Conservation (phyloP, 1,139 yeast genomes). For the Zygosaccharomyces sapae region DNA sequence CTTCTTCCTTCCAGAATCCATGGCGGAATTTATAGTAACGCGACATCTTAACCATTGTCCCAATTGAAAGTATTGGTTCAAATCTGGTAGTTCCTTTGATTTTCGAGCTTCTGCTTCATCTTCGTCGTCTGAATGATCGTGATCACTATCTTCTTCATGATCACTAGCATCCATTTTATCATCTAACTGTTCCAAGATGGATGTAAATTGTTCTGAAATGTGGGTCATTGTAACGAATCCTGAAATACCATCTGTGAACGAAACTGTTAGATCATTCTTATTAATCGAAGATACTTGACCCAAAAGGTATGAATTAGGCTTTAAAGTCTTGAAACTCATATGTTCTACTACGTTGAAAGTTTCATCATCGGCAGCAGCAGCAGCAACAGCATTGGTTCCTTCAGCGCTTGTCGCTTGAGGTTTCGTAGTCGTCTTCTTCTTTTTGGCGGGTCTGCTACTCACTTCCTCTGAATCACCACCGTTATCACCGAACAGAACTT, state of each 20-base stretch:
- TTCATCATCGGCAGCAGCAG: conserved; percentile 24
- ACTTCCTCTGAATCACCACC: conserved; percentile 30
- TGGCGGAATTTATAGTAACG: conserved; percentile 49
- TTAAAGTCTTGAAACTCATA: conserved; percentile 55
- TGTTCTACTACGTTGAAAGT: conserved; percentile 49
- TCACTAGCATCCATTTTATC: conserved; percentile 41
- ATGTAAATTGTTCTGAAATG: conserved; percentile 61
- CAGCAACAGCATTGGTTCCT: conserved; percentile 3
- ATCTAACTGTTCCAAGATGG: conserved; percentile 51
- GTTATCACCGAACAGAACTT: conserved; percentile 62
- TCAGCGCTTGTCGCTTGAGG: conserved; percentile 8
- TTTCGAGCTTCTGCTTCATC: conserved; percentile 30
- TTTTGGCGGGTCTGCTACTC: conserved; percentile 38
- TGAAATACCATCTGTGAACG: conserved; percentile 76
- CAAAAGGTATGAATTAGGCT: conserved; percentile 67
- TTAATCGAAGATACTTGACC: conserved; percentile 69
- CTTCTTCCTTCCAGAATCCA: conserved; percentile 37
- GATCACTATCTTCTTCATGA: conserved; percentile 38
- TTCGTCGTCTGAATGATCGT: conserved; percentile 36
- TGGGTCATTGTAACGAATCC: conserved; percentile 79
- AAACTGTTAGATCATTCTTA: conserved; percentile 58
- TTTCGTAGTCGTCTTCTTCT: conserved; percentile 39
- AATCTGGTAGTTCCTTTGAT: conserved; percentile 50
- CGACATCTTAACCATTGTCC: conserved; percentile 89
- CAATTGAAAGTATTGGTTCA: conserved; percentile 50